A percentile compares a stretch with the other conserved stretches of the same genome.
Evolutionary conservation across 306 rosid species (phyloP).

Genomic region (Cucumis hystrix): DNA sequence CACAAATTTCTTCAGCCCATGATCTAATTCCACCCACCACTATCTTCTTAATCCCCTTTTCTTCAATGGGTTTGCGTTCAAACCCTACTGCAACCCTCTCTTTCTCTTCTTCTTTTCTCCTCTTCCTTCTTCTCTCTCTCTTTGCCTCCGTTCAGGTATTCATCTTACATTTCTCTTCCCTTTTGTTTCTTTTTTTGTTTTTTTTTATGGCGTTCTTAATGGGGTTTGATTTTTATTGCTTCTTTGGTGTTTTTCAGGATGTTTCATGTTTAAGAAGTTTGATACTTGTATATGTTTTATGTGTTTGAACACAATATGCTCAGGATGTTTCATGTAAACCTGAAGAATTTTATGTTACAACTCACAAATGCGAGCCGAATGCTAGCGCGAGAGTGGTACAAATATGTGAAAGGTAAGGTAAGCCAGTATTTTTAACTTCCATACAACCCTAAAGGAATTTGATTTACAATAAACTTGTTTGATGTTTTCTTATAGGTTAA

Average conservation of each 20-base stretch:
- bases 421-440: background rate
- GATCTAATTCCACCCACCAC: background rate
- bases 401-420: conserved; percentile 68
- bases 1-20: too few relatives aligned
- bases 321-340: conserved; percentile 86
- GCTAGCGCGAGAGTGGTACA: conserved; percentile 58
- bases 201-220: too few relatives aligned
- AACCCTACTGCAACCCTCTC: background rate
- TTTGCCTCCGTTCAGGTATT: too few relatives aligned
- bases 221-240: too few relatives aligned
- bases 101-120: background rate
- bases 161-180: background rate
- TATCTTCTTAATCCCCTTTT: background rate
- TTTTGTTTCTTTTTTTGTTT: background rate
- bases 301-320: background rate
- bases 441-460: background rate
- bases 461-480: background rate
- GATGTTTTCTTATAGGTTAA: conserved; percentile 32
- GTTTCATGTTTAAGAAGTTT: background rate
- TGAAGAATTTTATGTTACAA: conserved; percentile 52
- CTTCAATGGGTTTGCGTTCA: conserved; percentile 9
- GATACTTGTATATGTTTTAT: background rate
- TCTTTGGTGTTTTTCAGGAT: too few relatives aligned
- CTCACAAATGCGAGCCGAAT: conserved; percentile 78
- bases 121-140: background rate